Base-by-base conservation (phyloP, 768 basidiomycete genomes). In the Agaricus bisporus region DNA sequence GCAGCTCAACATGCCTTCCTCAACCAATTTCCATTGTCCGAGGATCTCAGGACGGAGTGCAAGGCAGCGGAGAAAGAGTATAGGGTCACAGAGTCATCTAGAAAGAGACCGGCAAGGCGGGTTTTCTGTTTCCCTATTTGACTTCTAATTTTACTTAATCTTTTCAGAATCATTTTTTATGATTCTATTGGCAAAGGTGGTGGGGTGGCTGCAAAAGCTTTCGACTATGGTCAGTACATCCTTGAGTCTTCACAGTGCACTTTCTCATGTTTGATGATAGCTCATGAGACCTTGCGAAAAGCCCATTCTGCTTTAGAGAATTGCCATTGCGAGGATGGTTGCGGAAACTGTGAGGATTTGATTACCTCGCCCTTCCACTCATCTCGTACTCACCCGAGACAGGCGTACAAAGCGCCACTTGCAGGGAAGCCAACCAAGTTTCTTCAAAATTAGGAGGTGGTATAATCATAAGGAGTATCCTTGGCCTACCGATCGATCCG, bases 1-100 rank as follows among this genome's bases (percentile, higher is more conserved):
- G 79, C 90, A 4, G 91, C 92, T 2, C 76, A 85, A 59, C 93
- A 95, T 63, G 89, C 89, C 0, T 76, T 93, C 60, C 68, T 95
- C 57, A 92, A 91, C 61, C 78, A 81, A 39, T 91, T 91, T 59
- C 72, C 80, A 4, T 70, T 93, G 58, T 77, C 80, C 0, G 72
- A 75, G 28, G 89, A 91, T 53, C 65, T 94, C 32, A 77, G 72
- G 55, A 93, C 91, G 2, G 93, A 95, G 63, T 95, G 93, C 70
- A 91, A 90, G 64, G 80, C 80, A 0, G 69, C 80, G 3, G 83
- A 87, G 63, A 91, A 90, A 63, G 88, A 90, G 68, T 82, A 83
- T 65, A 80, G 75, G 52, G 63, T 68, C 12, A 59, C 67, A 3
- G 72, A 75, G 50, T 79, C 84, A 0, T 61, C 61, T 43, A 70